Evolutionary conservation across 805 yeast genomes (phyloP), one percentile per base, ranked within the genome.

Genomic region (Blastobotrys robertii): DNA sequence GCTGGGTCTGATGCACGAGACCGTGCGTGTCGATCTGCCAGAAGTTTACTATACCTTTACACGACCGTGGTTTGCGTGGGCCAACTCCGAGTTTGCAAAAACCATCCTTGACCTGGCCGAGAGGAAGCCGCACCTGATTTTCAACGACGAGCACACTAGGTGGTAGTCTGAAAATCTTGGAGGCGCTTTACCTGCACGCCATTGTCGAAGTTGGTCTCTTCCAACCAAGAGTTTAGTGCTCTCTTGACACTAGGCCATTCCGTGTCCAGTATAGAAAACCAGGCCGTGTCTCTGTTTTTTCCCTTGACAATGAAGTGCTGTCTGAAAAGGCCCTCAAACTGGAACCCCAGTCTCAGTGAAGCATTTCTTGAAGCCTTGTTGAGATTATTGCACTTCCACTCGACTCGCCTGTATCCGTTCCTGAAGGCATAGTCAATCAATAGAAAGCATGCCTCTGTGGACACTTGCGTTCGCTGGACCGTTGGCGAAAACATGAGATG

Each of bases 51-150:
- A 45, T 46, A 19, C 50, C 16, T 87, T 62, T 57, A 83, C 95
- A 0, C 66, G 96, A 46, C 75, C 92, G 2, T 86, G 96, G 96
- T 87, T 87, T 66, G 81, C 94, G 4, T 86, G 96, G 96, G 83
- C 94, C 52, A 86, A 86, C 57, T 78, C 94, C 1, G 95, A 87
- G 61, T 84, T 86, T 64, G 95, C 87, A 14, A 84, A 84, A 60
- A 81, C 94, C 1, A 79, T 86, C n/a, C 59, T 86, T 37, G 81
- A 84, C 53, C 63, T 86, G 47, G 87, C 90, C 2, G 64, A 70
- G 45, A 65, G 82, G 41, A 83, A 81, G 56, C 94, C 94, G 0
- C 74, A 81, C 54, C 63, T 84, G 50, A 73, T 85, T 10, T 80
- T 84, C 30, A 42, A 43, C 29, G 45, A 46, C 8, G 25, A 19